Evolutionary conservation across 257 asterid species (phyloP), one percentile per base, ranked within the genome.

Genomic region (Capsicum pubescens): DNA sequence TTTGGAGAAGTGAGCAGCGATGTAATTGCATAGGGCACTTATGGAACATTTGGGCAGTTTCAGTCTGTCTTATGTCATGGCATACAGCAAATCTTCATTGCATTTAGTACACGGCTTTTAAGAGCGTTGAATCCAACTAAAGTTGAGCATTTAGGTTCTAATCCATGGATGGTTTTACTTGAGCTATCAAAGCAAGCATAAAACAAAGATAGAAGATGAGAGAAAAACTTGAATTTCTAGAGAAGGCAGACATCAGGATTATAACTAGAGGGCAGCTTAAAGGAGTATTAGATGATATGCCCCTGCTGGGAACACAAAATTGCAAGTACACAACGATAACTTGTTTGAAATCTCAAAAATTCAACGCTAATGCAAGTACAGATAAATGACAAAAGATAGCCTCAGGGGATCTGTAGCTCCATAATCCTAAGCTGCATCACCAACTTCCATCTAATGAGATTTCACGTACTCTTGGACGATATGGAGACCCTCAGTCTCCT

Each of bases 381-480:
- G 58, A 76, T 26, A 26, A 76, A 76, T 14, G 9, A n/a, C 9
- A 74, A 74, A 74, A 50, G 46, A 74, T 14, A 54, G 64, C 46
- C 21, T 14, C 21, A 52, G 13, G 63, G 15, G 61, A 26, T 76
- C 81, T 76, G 15, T 14, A 76, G 81, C 64, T 26, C 54, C 77
- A 69, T 69, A 39, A 13, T 68, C 77, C 77, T 39, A 69, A 16
- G 54, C 50, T 39, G 13, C 61, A 54, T 26, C 48, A 4, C 50
- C 46, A 81, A 2, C n/a, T 42, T 54, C 56, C 17, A 59, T 59
- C 84, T 90, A 92, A 79, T 89, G 92, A 14, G 95, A 88, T 83
- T 94, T 92, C 81, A 92, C 94, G 6, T 91, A 89, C 71, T 92
- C 95, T 79, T 92, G 95, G 82, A 93, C 97, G 14, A 93, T 92